Base-by-base conservation (phyloP, 1,139 yeast species). In the Taphrina sp. region DNA sequence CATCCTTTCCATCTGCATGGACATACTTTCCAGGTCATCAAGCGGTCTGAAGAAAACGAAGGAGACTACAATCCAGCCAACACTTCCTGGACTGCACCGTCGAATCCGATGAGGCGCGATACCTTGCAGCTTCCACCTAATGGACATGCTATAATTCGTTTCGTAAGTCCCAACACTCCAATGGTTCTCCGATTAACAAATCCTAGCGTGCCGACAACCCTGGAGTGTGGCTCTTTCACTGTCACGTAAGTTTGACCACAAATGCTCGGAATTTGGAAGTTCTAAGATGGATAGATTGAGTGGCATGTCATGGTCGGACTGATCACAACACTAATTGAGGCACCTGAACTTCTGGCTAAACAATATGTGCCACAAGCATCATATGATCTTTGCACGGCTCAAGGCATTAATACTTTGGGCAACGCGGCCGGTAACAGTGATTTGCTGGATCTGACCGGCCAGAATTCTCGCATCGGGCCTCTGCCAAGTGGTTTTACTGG, bases 1-100 rank as follows among this genome's bases (percentile, higher is more conserved):
- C 95, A 85, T 72, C 94, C 95, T n/a, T 85, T 85, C 83, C 94
- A 85, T 72, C 74, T 85, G 65, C 95, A 85, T 70, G 95, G 95
- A 1, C 94, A 85, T 67, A 76, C 67, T 37, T 85, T 85, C 79
- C 94, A 85, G 70, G 71, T 83, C 43, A 66, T 85, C 61, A 76
- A 75, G 46, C 77, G 89, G 67, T 82, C 79, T 49, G 68, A 64
- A 16, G 75, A 73, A 20, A 73, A 71, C 33, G 85, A 77, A 57
- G 79, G 75, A 51, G 77, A 74, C 38, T 59, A 62, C 37, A 76
- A 76, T 23, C 79, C 75, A 60, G 71, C 78, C 46, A 81, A 75
- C 60, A 76, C 77, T 62, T 72, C 75, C 29, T 68, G 72, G 49
- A 74, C 76, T 60, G 82, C 81, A 64, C 73, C n/a, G 66, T 57